Evolutionary conservation across 2,329 filamentous ascomycete genomes (phyloP), one percentile per base, ranked within the genome.

Genomic region (Metarhizium guizhouense): DNA sequence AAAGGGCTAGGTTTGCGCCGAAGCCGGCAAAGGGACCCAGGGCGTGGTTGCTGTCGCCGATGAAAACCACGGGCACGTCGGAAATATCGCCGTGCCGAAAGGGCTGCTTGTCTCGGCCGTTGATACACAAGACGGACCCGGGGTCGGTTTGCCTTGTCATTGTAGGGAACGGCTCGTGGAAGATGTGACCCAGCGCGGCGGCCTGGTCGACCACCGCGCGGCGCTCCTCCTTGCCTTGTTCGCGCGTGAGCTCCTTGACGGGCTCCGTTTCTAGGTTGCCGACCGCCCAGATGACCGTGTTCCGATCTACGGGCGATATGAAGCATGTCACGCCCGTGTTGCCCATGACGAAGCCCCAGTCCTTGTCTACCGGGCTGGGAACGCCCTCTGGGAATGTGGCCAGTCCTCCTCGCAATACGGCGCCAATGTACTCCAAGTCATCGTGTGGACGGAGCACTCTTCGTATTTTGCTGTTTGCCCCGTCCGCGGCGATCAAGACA

Each of bases 31-130:
- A 80, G 0, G 76, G 74, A 53, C 69, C 76, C 6, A 78, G 67
- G 1, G 76, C 76, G 60, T 80, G 77, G 58, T 80, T 79, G 54
- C 69, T 68, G 59, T 80, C 76, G 11, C 77, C 77, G 25, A 80
- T 73, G 52, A 76, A 79, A 10, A 79, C 61, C 7, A 75, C 66
- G 0, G 64, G 62, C 10, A 62, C 18, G 4, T 62, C 50, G 1
- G 54, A 25, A 3, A 65, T 49, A 6, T 59, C 56, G 7, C 64
- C 59, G 48, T 79, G 74, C 0, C 57, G 7, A 56, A 79, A 77
- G 0, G 76, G 71, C 47, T 61, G 54, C 60, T 78, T 79, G 59
- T 79, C 76, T 56, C 65, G 67, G 0, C 72, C 72, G 43, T 74
- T 75, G 52, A 76, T 67, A 16, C 68, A 61, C 55, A 72, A 64